Conservation (phyloP, 108 stramenopile genomes). For the Skeletonema menzelii region DNA sequence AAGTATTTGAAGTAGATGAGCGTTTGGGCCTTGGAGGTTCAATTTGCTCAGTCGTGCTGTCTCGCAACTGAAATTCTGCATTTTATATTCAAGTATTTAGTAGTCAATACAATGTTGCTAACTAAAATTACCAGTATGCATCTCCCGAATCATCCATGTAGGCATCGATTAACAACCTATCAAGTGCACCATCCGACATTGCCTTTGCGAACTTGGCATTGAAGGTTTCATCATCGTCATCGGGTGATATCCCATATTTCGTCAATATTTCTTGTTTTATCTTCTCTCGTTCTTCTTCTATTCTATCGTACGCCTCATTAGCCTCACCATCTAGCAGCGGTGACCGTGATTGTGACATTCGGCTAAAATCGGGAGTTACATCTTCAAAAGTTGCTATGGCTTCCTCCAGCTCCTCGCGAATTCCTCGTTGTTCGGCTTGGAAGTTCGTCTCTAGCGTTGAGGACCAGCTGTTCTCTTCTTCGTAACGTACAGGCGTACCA, state of each 20-base stretch:
- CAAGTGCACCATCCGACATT: slow-evolving; percentile 36
- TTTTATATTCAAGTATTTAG: not conserved
- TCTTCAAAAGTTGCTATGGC: slow-evolving; percentile 59
- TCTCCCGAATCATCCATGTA: slow-evolving; percentile 34
- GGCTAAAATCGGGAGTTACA: slow-evolving; percentile 53
- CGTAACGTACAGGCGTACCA: slow-evolving; percentile 60
- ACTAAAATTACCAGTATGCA: slow-evolving; percentile 41
- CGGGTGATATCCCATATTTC: slow-evolving; percentile 55
- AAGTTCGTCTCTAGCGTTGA: slow-evolving; percentile 39
- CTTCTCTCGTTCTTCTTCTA: slow-evolving; percentile 49
- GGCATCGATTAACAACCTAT: slow-evolving; percentile 28
- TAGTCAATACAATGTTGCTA: not conserved
- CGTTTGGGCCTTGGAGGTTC: slow-evolving; percentile 1
- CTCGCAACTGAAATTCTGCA: not conserved
- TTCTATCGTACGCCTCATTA: slow-evolving; percentile 41
- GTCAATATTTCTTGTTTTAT: slow-evolving; percentile 45
- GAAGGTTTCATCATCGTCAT: slow-evolving; percentile 50
- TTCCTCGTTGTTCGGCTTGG: slow-evolving; percentile 49
- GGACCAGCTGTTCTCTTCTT: slow-evolving; percentile 62
- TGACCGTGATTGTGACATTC: slow-evolving; percentile 53
- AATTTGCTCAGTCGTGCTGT: not conserved
- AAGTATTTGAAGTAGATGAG: not conserved
- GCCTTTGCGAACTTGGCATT: slow-evolving; percentile 56
- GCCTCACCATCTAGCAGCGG: slow-evolving; percentile 30
- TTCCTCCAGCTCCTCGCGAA: slow-evolving; percentile 73